Evolutionary conservation across 2,329 filamentous ascomycete genomes (phyloP), one percentile per base, ranked within the genome.

Genomic region (Septoria petroselini): DNA sequence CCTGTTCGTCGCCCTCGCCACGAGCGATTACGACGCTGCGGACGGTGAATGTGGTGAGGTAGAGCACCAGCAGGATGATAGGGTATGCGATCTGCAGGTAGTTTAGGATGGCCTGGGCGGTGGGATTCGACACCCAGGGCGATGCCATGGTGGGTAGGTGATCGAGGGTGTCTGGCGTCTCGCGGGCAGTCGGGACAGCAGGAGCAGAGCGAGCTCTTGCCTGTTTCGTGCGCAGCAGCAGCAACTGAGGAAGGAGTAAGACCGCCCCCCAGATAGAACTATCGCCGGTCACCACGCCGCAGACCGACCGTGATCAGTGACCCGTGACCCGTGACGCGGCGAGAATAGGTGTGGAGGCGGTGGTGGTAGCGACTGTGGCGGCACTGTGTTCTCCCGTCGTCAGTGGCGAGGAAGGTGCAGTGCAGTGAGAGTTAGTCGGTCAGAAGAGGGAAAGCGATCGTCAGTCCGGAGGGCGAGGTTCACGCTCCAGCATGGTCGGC

Each of bases 11-110:
- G 59, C 72, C 72, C 41, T 61, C 58, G 64, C 68, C 76, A 59
- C 70, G 70, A 31, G 78, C 74, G 15, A 75, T 72, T 53, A 76
- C 64, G 55, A 86, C 76, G 61, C 82, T 83, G 65, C 79, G 79
- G 58, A 73, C 64, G 48, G 83, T 76, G 64, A 86, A 85, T 55
- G 78, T 76, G 53, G 74, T 67, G 41, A 85, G 69, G 67, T 87
- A 88, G 64, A 86, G 76, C 59, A 81, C 58, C 46, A 86, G 73
- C 52, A 87, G 71, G 50, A 84, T 66, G 60, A 85, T 78, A 9
- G 84, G 83, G 58, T 82, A 86, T 58, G 76, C 71, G 65, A 76
- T 79, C 62, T 80, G 79, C 50, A 80, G 64, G 59, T 72, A 71
- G 43, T 66, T 67, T 54, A 79, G 64, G 53, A 76, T 65, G 41